Base-by-base conservation (phyloP, 1,284 basidiomycete species). In the Pterulicium gracile region DNA sequence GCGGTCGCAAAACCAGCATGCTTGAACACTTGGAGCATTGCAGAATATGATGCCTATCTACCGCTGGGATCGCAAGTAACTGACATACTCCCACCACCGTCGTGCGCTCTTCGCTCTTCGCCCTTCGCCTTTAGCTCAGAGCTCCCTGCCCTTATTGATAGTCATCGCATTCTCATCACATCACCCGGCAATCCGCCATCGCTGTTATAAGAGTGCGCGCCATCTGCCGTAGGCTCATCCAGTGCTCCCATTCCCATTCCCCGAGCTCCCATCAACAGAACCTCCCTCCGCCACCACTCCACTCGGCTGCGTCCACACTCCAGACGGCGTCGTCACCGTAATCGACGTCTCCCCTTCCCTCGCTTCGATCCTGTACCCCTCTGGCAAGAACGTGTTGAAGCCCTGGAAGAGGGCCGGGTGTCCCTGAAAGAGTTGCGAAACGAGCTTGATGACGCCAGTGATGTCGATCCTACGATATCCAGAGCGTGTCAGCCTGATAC, bases 371-470 rank as follows among this genome's bases (percentile, higher is more conserved):
- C 89, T 82, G 62, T 98, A 98, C 7, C 94, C 95, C 7, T 81
- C 79, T 1, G 95, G 95, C 4, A 98, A 75, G 65, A 98, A 98
- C 1, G 93, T 97, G 69, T 98, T 98, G 75, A 98, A 98, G 18
- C 93, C 94, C 65, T 96, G 90, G 43, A 98, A 96, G 51, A 98
- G 84, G 21, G 72, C 63, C 0, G 91, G 90, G 59, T 97, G 91
- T 1, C 91, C 92, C 49, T 84, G 80, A 68, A 98, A 98, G 19
- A 98, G 80, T 32, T 84, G 79, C 1, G 92, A 95, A 22, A 98
- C 95, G 50, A 94, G 88, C 62, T 88, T 83, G 59, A 98, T 98
- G 47, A 98, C 94, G 44, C 92, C 93, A 0, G 93, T 93, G 0
- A 94, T 98, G 68, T 98, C 94, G 64, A 98, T 97, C 44, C 92